A percentile compares a stretch with the other conserved stretches of the same genome.
Conservation (phyloP, 176 grass and related monocot genomes). For the Puccinellia tenuiflora region DNA sequence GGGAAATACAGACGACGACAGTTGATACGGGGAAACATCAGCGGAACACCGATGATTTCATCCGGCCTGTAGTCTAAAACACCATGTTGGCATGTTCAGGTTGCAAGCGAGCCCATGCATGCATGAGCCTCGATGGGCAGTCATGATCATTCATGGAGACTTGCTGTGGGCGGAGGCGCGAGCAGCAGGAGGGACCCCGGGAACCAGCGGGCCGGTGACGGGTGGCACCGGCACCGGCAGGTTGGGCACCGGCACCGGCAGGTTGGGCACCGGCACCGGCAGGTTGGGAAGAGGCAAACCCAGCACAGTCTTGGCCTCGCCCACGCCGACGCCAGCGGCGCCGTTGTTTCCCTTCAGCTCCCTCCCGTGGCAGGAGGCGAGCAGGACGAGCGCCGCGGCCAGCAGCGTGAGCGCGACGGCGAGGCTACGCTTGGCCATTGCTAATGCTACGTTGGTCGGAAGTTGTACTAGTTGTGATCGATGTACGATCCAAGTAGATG, state of each 20-base stretch:
- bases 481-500: background rate
- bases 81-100: background rate
- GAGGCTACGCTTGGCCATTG: background rate
- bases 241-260: background rate
- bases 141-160: background rate
- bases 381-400: background rate
- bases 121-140: background rate
- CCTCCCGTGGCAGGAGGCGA: background rate
- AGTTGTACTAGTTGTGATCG: background rate
- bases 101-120: too few relatives aligned
- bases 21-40: background rate
- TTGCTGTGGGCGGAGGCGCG: background rate
- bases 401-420: background rate
- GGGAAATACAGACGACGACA: background rate
- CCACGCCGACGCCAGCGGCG: background rate
- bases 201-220: background rate
- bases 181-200: background rate
- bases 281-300: background rate
- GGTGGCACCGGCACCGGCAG: conserved; percentile 15
- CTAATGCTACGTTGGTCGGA: background rate
- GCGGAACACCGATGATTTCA: background rate
- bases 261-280: background rate
- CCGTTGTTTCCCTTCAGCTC: background rate
- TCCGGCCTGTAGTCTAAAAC: background rate
- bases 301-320: background rate